Base-by-base conservation (phyloP, 371 early-diverging fungal genomes). In the Funneliformis caledonium region DNA sequence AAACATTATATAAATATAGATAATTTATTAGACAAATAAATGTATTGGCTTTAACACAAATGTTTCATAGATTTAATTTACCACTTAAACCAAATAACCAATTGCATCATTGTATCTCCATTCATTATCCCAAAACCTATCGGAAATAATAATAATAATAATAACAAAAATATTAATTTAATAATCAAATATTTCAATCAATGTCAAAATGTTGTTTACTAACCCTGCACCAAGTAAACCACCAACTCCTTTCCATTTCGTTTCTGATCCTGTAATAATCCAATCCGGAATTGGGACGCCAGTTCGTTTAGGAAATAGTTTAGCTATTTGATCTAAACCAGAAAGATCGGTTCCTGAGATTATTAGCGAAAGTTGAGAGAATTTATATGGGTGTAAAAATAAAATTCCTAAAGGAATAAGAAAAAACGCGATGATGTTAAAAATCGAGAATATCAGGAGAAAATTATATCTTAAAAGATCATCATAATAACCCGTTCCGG, bases 211-310 rank as follows among this genome's bases (percentile, higher is more conserved):
- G 56, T 79, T 72, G 1, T 50, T 12, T 16, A 72, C 60, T 78
- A 85, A 89, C 88, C 89, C 89, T 81, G 88, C 87, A 22, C 86
- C 88, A 56, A 87, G 81, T 50, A 89, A 78, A 11, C 89, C 89
- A 16, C 89, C 89, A 47, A 86, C 73, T 10, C 89, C 89, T 56
- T 81, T 86, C 80, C 87, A 85, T 75, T 80, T 79, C 83, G 85
- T 85, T 78, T 85, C 84, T 9, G 82, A 78, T 33, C 88, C 87
- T 12, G 84, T 80, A 76, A 60, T 87, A 86, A 87, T 83, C 88
- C 88, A 90, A 70, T 90, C 90, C 19, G 90, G 88, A 31, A 88
- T 81, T 60, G 88, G 72, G 42, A 88, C 85, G 6, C 90, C 90
- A 22, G 89, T 87, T 16, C 88, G 83, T 75, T 86, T 88, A 7